A percentile compares a stretch with the other conserved stretches of the same genome.
These are phyloP conservation scores for Coemansia sp. DNA, from an alignment of 371 early-diverging fungal species.

Conservation along the genomic window DNA sequence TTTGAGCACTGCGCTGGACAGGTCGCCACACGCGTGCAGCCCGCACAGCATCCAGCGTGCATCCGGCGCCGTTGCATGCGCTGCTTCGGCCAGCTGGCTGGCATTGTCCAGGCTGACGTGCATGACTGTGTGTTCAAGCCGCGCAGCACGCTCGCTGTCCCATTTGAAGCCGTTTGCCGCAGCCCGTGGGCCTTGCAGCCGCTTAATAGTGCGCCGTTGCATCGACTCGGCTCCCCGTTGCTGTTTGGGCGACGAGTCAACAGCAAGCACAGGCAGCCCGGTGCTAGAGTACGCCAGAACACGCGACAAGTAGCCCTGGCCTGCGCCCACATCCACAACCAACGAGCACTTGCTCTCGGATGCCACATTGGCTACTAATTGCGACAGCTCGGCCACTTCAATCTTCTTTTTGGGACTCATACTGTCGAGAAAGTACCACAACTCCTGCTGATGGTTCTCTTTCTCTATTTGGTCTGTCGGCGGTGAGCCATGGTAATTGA, in stretches of 20 bases:
- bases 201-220: conserved; percentile 56
- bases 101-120: conserved; percentile 28
- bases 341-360: conserved; percentile 51
- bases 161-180: conserved; percentile 18
- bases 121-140: conserved; percentile 29
- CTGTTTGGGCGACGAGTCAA: conserved; percentile 75
- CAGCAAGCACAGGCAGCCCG: conserved; percentile 71
- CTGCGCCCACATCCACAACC: conserved; percentile 71
- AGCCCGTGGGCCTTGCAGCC: conserved; percentile 23
- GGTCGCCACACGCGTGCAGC: conserved; percentile 84
- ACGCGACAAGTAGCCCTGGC: conserved; percentile 78
- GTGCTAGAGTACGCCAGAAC: conserved; percentile 65
- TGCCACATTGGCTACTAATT: conserved; percentile 58
- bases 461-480: neutral
- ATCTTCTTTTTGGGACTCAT: conserved; percentile 76
- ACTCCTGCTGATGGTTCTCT: conserved; percentile 2
- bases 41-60: conserved; percentile 73
- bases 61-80: conserved; percentile 15
- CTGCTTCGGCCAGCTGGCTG: conserved; percentile 4
- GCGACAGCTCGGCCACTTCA: conserved; percentile 67
- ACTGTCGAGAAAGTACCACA: conserved; percentile 56
- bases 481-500: neutral
- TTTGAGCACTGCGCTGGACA: conserved; percentile 70
- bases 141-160: conserved; percentile 5
- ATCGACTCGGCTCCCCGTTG: conserved; percentile 76